Percentiles rank a stretch among this genome's conserved stretches.
Evolutionary conservation across 495 filamentous ascomycete species (phyloP).

Genomic region (Baudoinia panamericana): DNA sequence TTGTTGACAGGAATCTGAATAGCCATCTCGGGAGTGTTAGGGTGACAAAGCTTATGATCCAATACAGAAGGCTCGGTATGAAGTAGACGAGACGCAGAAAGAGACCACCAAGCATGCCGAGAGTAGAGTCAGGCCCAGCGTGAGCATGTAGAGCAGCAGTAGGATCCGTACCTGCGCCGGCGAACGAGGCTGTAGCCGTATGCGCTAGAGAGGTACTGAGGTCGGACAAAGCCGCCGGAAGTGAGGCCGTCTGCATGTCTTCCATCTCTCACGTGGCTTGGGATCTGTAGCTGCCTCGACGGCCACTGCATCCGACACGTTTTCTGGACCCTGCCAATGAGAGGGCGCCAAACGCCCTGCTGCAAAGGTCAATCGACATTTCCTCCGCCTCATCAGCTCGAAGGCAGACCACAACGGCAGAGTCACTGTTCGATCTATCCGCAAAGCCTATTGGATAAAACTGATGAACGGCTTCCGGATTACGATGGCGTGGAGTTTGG

Average conservation of each 20-base stretch:
- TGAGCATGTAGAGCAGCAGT: not conserved
- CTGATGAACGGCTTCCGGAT: too few relatives aligned
- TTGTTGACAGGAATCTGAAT: conserved; percentile 90
- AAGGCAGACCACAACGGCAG: too few relatives aligned
- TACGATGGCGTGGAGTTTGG: too few relatives aligned
- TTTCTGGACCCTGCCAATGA: too few relatives aligned
- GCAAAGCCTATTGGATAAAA: too few relatives aligned
- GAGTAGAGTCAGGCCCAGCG: conserved; percentile 2
- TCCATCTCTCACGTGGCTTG: not conserved
- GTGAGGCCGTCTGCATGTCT: not conserved
- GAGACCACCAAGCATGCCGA: conserved; percentile 17
- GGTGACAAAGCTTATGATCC: conserved; percentile 68
- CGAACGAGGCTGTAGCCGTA: not conserved
- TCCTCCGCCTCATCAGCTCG: too few relatives aligned
- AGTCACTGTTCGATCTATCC: too few relatives aligned
- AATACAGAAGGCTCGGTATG: conserved; percentile 68
- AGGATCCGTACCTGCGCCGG: conserved; percentile 1
- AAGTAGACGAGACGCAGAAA: conserved; percentile 23
- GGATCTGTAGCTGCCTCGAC: too few relatives aligned
- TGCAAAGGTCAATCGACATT: too few relatives aligned
- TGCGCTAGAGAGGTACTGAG: not conserved
- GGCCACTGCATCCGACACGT: too few relatives aligned
- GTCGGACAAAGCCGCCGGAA: too few relatives aligned
- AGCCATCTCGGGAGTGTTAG: conserved; percentile 81
- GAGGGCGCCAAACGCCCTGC: too few relatives aligned